Conservation (phyloP, 306 rosid genomes). For the Glycine soja region DNA sequence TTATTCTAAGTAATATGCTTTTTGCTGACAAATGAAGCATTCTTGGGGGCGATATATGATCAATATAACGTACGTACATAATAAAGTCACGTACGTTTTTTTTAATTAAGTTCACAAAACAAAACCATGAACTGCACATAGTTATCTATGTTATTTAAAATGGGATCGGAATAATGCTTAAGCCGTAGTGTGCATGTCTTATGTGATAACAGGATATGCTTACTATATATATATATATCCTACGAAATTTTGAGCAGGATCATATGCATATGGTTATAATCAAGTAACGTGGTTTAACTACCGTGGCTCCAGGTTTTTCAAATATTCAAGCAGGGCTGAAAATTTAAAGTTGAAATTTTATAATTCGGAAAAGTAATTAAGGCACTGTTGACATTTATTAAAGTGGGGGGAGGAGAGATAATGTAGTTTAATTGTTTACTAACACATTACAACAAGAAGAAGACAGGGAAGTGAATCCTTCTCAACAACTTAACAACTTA, state of each 20-base stretch:
- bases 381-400: not conserved
- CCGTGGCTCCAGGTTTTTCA: not conserved
- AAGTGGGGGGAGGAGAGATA: not conserved
- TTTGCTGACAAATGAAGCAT: not conserved
- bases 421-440: not conserved
- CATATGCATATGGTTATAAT: not conserved
- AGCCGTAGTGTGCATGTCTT: conserved; percentile 12
- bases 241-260: not conserved
- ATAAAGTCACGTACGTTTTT: not conserved
- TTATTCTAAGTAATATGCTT: not conserved
- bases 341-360: not conserved
- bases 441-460: not conserved
- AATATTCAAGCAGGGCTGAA: not conserved
- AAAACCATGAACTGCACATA: not conserved
- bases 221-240: not conserved
- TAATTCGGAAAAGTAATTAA: not conserved
- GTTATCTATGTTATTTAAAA: not conserved
- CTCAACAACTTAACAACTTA: not conserved
- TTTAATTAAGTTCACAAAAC: not conserved
- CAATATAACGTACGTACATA: not conserved
- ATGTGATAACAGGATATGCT: not conserved
- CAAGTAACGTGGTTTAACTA: not conserved
- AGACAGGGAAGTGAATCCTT: not conserved
- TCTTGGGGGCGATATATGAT: not conserved
- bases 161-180: not conserved